Evolutionary conservation across 352 stramenopile species (phyloP).

Genomic region (Phytopythium delawarense): DNA sequence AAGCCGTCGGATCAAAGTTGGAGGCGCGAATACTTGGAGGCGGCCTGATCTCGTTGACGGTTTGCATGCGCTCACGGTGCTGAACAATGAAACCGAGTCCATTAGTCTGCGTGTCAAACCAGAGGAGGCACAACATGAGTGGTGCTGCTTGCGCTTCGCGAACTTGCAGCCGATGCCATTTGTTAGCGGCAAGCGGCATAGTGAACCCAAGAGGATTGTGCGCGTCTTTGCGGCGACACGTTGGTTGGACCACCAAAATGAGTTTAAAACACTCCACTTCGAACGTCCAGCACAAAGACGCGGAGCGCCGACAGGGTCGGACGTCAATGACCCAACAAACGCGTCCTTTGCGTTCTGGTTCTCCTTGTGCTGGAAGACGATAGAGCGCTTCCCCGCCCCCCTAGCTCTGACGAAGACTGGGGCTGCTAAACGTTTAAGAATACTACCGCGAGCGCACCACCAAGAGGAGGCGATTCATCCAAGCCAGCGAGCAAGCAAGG

Average conservation of each 20-base stretch:
- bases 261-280: background rate
- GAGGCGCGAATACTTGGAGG: background rate
- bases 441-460: too few species aligned
- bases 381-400: too few species aligned
- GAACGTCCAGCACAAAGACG: background rate
- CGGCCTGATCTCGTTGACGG: constrained; percentile 1
- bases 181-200: background rate
- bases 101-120: background rate
- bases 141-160: too few species aligned
- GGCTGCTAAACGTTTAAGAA: too few species aligned
- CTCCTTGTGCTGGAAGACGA: too few species aligned
- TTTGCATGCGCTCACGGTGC: background rate
- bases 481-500: background rate
- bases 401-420: too few species aligned
- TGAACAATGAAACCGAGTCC: background rate
- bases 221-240: constrained; percentile 1
- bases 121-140: background rate
- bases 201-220: background rate
- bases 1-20: background rate
- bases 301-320: background rate
- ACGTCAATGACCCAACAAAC: background rate
- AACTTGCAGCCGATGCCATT: too few species aligned
- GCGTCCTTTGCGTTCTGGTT: background rate
- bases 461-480: too few species aligned
- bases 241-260: background rate